Conservation (phyloP, 192 early-diverging fungal genomes). For the Podila verticillata region DNA sequence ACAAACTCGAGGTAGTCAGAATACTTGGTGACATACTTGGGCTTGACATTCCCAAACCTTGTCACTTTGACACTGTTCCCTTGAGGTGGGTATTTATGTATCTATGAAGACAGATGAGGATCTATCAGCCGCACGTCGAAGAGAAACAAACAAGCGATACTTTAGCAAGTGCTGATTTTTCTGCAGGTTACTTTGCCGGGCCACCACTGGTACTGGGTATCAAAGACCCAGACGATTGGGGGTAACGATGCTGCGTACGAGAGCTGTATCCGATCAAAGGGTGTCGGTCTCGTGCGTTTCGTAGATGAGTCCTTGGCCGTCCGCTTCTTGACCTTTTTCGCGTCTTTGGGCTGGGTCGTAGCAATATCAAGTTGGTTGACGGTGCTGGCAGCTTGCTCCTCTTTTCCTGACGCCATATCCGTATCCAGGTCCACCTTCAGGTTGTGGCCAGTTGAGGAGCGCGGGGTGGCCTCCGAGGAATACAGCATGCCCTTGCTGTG, state of each 20-base stretch:
- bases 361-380: not conserved
- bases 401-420: not conserved
- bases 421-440: not conserved
- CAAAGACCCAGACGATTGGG: slow-evolving; percentile 36
- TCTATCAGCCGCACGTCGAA: not conserved
- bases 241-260: slow-evolving; percentile 26
- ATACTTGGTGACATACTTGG: slow-evolving; percentile 27
- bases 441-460: not conserved
- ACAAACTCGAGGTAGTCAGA: too few relatives aligned
- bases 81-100: slow-evolving; percentile 20
- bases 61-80: slow-evolving; percentile 16
- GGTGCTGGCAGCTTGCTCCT: not conserved
- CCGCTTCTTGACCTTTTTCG: not conserved
- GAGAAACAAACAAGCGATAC: not conserved
- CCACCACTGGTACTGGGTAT: slow-evolving; percentile 35
- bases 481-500: too few relatives aligned
- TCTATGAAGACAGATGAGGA: slow-evolving; percentile 10
- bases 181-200: slow-evolving; percentile 27
- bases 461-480: too few relatives aligned
- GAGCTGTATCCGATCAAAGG: slow-evolving; percentile 10
- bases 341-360: not conserved
- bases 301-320: not conserved
- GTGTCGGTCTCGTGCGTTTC: not conserved
- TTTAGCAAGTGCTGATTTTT: not conserved
- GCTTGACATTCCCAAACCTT: slow-evolving; percentile 32